phyloP scores from a whole-genome alignment of 257 asterid species.

The Petunia axillaris region DNA sequence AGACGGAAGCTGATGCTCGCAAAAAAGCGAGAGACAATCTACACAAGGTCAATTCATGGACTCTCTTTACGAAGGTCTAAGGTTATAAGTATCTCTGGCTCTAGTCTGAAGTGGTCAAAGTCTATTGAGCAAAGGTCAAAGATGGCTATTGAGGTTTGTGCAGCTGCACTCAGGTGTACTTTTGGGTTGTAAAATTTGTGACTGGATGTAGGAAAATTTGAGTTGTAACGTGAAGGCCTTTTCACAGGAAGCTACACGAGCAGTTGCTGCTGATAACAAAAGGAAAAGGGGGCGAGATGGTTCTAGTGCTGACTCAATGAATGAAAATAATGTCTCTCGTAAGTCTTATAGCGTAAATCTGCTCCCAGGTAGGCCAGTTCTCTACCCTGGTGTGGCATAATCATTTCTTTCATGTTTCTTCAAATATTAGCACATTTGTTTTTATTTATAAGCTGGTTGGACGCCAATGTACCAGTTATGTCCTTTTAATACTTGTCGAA shows the following conservation, averaged over 20 bases:
- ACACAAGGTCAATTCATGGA: slow-evolving; percentile 80
- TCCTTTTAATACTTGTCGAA: not conserved
- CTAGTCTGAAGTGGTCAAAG: slow-evolving; percentile 96
- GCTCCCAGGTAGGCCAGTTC: slow-evolving; percentile 74
- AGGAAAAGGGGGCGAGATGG: slow-evolving; percentile 60
- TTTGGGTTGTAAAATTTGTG: slow-evolving; percentile 13
- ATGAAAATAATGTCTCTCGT: slow-evolving; percentile 74
- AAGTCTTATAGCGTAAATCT: slow-evolving; percentile 77
- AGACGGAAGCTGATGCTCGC: slow-evolving; percentile 71
- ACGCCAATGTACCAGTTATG: slow-evolving; percentile 1
- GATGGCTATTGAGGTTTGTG: slow-evolving; percentile 79
- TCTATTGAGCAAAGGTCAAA: slow-evolving; percentile 79
- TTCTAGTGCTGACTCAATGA: slow-evolving; percentile 48
- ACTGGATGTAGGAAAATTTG: slow-evolving; percentile 9
- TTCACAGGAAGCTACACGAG: slow-evolving; percentile 77
- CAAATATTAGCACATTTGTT: not conserved
- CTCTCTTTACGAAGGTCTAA: slow-evolving; percentile 81
- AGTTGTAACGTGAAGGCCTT: not conserved
- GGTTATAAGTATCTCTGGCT: slow-evolving; percentile 74
- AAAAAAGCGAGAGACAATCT: slow-evolving; percentile 78
- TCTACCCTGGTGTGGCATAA: slow-evolving; percentile 80
- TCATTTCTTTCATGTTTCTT: slow-evolving; percentile 26
- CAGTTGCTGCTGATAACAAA: slow-evolving; percentile 76
- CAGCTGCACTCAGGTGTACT: slow-evolving; percentile 28
- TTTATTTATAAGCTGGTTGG: not conserved